These are phyloP conservation scores for Aspergillus cavernicola DNA, from an alignment of 495 filamentous ascomycete genomes.

Conservation along the genomic window DNA sequence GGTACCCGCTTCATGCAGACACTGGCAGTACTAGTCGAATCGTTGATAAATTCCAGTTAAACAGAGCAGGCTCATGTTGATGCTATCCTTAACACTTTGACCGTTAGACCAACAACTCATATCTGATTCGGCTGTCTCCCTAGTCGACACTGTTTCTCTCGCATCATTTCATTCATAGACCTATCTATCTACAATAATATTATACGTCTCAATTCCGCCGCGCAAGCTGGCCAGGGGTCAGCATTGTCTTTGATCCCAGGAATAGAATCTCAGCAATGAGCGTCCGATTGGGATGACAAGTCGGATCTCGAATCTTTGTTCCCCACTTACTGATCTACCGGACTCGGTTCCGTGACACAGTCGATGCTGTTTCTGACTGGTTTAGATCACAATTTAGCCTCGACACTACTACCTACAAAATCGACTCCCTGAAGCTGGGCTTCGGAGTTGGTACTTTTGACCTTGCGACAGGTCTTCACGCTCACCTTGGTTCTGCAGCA, in stretches of 20 bases:
- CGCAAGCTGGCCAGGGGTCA: neutral
- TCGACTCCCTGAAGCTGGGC: no score
- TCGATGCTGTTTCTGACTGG: slow-evolving; percentile 5
- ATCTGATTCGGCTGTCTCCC: no score
- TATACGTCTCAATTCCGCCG: neutral
- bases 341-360: slow-evolving; percentile 18
- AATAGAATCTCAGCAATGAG: neutral
- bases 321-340: slow-evolving; percentile 23
- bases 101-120: no score
- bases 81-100: no score
- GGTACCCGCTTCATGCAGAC: neutral
- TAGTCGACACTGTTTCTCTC: no score
- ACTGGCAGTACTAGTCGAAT: no score
- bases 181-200: neutral
- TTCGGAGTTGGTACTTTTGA: neutral
- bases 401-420: no score
- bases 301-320: slow-evolving; percentile 19
- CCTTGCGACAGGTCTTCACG: slow-evolving; percentile 12
- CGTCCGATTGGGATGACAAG: neutral
- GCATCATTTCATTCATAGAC: no score
- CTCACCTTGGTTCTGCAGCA: neutral
- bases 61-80: no score
- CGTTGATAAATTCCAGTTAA: no score
- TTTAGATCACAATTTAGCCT: neutral
- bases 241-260: neutral